These are phyloP conservation scores for Coriolopsis trogii DNA, from an alignment of 1,284 basidiomycete genomes.

Conservation along the genomic window DNA sequence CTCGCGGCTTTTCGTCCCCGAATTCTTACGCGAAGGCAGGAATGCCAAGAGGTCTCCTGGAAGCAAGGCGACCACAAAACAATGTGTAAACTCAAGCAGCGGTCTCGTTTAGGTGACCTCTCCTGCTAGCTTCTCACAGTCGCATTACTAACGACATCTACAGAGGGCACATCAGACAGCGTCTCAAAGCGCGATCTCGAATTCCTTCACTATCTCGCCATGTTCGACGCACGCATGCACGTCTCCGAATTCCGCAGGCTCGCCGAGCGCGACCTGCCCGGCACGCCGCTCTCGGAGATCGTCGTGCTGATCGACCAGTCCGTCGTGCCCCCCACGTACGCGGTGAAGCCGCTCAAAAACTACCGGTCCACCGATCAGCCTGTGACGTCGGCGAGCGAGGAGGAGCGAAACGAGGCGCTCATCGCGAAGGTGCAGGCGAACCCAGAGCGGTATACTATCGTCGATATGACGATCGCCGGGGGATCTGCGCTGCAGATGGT, in stretches of 20 bases:
- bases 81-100: slow-evolving; percentile 42
- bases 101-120: slow-evolving; percentile 37
- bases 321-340: no score
- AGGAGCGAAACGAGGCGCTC: slow-evolving; percentile 39
- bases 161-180: slow-evolving; percentile 38
- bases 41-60: not conserved
- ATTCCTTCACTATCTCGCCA: slow-evolving; percentile 40
- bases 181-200: slow-evolving; percentile 37
- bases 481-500: slow-evolving; percentile 34
- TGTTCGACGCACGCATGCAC: slow-evolving; percentile 36
- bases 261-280: slow-evolving; percentile 33
- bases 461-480: slow-evolving; percentile 38
- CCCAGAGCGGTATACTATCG: slow-evolving; percentile 36
- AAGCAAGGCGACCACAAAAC: slow-evolving; percentile 41
- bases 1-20: not conserved
- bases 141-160: not conserved
- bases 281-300: slow-evolving; percentile 25
- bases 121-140: not conserved
- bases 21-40: not conserved
- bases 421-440: slow-evolving; percentile 38
- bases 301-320: slow-evolving; percentile 40
- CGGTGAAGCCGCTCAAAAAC: slow-evolving; percentile 30
- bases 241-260: slow-evolving; percentile 30
- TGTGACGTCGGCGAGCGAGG: slow-evolving; percentile 29
- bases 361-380: slow-evolving; percentile 25